Evolutionary conservation across 306 rosid species (phyloP).

Genomic region (Castanea crenata): DNA sequence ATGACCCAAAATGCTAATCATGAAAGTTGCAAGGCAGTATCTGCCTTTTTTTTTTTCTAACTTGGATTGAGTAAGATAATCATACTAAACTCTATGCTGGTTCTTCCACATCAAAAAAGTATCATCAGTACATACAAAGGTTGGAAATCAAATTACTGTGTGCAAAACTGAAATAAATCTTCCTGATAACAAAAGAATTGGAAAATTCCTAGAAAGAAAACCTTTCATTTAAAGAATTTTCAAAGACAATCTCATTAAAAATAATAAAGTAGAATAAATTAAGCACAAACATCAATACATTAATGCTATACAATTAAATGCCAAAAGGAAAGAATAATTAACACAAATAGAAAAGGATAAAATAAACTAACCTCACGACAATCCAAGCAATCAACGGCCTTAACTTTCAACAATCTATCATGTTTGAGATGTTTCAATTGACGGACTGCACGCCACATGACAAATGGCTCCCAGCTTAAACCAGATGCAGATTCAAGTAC

Average conservation of each 20-base stretch:
- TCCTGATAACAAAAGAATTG: neutral
- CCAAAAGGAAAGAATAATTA: neutral
- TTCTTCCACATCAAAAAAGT: too few species aligned
- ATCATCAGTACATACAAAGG: too few species aligned
- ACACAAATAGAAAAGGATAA: neutral
- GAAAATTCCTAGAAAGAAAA: neutral
- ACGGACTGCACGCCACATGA: constrained; percentile 96
- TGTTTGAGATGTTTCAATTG: constrained; percentile 41
- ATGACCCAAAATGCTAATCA: neutral
- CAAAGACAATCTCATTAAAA: neutral
- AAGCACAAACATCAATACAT: neutral
- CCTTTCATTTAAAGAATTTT: neutral
- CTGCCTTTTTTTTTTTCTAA: too few species aligned
- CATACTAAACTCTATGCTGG: too few species aligned
- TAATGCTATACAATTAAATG: neutral
- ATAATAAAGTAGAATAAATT: neutral
- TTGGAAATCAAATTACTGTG: neutral
- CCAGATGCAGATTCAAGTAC: constrained; percentile 72
- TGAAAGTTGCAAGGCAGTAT: too few species aligned
- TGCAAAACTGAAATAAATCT: neutral
- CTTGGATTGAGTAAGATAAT: too few species aligned
- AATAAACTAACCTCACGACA: constrained; percentile 72
- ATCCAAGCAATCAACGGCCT: constrained; percentile 80
- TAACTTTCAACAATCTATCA: constrained; percentile 46
- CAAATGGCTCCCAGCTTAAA: constrained; percentile 90